These are phyloP conservation scores for Endotrypanum monterogeii DNA, from an alignment of 208 protist genomes.

Conservation along the genomic window DNA sequence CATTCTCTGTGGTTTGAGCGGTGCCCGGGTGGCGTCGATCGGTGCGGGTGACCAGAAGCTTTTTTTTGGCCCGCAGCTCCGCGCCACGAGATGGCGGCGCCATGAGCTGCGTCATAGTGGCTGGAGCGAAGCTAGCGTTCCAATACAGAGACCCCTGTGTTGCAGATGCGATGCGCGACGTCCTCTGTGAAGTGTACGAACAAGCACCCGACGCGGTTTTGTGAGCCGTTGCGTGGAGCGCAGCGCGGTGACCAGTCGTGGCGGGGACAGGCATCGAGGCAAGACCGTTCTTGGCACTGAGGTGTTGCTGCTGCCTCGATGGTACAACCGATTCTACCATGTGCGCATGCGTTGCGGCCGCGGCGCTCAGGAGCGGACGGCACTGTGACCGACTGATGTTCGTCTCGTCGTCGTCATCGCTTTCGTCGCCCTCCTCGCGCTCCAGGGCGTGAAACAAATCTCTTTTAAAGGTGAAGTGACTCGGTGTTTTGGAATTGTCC, in stretches of 20 bases:
- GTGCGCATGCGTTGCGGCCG: conserved; percentile 17
- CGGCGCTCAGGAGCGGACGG: conserved; percentile 1
- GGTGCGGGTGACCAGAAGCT: conserved; percentile 43
- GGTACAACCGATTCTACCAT: conserved; percentile 24
- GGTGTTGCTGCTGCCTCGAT: conserved; percentile 26
- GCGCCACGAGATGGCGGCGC: conserved; percentile 39
- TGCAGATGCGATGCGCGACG: neutral
- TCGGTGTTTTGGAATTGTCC: conserved; percentile 52
- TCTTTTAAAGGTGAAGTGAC: conserved; percentile 46
- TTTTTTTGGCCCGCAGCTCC: conserved; percentile 39
- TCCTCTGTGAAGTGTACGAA: conserved; percentile 1
- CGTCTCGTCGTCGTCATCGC: conserved; percentile 35
- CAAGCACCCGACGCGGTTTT: neutral
- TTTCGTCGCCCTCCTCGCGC: conserved; percentile 40
- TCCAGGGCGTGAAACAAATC: conserved; percentile 40
- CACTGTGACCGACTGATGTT: conserved; percentile 17
- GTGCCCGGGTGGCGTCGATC: conserved; percentile 26
- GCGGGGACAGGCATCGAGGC: neutral
- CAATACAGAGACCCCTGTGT: conserved; percentile 9
- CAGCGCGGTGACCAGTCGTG: neutral
- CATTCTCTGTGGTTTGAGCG: neutral
- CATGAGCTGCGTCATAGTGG: conserved; percentile 50
- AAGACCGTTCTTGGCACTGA: conserved; percentile 3
- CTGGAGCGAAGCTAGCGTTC: conserved; percentile 30
- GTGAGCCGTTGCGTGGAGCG: neutral